Evolutionary conservation across 441 rosid species (phyloP).

Genomic region (Manihot esculenta): DNA sequence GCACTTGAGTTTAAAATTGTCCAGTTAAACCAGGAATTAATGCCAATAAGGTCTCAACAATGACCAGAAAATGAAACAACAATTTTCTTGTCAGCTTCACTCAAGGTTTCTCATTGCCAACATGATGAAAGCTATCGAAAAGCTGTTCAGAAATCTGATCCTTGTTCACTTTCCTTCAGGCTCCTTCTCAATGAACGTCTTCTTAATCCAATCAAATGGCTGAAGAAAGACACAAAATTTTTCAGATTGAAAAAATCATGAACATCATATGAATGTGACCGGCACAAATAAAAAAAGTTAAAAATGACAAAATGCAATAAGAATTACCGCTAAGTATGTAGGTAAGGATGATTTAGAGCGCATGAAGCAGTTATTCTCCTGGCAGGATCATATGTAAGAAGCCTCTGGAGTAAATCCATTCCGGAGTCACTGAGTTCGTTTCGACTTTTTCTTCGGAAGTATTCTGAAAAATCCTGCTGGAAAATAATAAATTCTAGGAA

Average conservation of each 20-base stretch:
- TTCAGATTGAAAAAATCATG: neutral
- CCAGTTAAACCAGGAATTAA: neutral
- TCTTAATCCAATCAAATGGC: conserved; percentile 92
- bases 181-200: conserved; percentile 70
- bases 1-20: neutral
- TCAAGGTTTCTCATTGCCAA: conserved; percentile 25
- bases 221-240: conserved; percentile 27
- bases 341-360: too few species aligned
- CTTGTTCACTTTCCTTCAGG: conserved; percentile 41
- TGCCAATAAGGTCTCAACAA: conserved; percentile 28
- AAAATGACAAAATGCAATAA: too few species aligned
- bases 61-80: conserved; percentile 22
- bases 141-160: conserved; percentile 17
- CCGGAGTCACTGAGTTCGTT: too few species aligned
- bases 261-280: neutral
- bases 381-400: too few species aligned
- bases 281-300: too few species aligned
- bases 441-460: too few species aligned
- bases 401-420: too few species aligned
- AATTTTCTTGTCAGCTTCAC: conserved; percentile 31
- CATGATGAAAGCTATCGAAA: conserved; percentile 19
- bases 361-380: too few species aligned
- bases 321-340: too few species aligned
- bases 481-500: too few species aligned
- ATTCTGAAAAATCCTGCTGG: too few species aligned